Conservation (phyloP, 129 eudicot genomes). For the Tanacetum coccineum region DNA sequence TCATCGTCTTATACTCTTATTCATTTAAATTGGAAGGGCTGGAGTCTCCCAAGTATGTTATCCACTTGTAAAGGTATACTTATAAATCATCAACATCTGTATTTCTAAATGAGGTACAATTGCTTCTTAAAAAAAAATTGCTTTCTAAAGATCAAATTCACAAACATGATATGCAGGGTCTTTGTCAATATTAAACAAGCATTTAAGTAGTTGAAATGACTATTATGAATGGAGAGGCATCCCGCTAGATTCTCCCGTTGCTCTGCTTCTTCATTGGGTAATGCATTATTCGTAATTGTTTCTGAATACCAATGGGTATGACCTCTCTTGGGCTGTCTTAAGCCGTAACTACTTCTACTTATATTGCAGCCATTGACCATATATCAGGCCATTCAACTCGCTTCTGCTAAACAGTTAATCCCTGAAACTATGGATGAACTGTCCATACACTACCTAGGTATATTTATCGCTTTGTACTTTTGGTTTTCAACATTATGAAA, state of each 20-base stretch:
- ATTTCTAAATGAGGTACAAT: neutral
- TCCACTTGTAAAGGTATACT: constrained; percentile 73
- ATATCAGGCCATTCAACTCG: constrained; percentile 63
- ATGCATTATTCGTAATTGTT: neutral
- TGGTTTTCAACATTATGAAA: constrained; percentile 14
- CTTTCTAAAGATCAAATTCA: constrained; percentile 5
- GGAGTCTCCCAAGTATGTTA: constrained; percentile 66
- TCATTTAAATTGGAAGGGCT: constrained; percentile 26
- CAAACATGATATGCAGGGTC: constrained; percentile 45
- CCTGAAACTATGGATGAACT: constrained; percentile 36
- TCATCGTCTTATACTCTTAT: constrained; percentile 13
- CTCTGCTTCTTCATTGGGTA: constrained; percentile 96
- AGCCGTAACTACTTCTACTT: constrained; percentile 18
- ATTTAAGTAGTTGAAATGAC: constrained; percentile 62
- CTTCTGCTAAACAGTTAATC: constrained; percentile 36
- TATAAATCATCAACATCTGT: neutral
- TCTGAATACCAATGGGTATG: neutral
- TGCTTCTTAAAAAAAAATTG: too few relatives aligned
- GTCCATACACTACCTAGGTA: constrained; percentile 93
- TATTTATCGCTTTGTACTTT: neutral
- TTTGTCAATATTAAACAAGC: constrained; percentile 42
- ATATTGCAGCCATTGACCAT: constrained; percentile 74
- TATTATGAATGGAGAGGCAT: constrained; percentile 92
- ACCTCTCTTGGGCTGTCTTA: neutral
- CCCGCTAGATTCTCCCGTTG: constrained; percentile 71